Conservation (phyloP, 1,139 yeast genomes). For the Geotrichum carabidarum region DNA sequence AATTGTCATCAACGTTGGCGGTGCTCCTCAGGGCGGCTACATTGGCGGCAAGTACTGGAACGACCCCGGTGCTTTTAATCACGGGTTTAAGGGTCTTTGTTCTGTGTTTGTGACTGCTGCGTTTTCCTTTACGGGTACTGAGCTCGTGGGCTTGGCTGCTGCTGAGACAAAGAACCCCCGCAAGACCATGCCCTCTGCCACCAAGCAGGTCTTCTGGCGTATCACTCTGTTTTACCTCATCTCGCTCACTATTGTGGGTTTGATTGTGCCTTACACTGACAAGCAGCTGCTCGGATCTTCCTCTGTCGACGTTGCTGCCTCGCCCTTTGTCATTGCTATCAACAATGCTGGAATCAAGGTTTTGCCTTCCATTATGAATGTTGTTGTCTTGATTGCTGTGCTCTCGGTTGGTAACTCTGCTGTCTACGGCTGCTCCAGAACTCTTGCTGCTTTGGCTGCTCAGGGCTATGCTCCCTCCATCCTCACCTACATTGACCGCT, state of each 20-base stretch:
- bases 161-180: slow-evolving; percentile 78
- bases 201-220: slow-evolving; percentile 71
- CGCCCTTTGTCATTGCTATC: slow-evolving; percentile 72
- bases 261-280: slow-evolving; percentile 59
- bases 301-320: slow-evolving; percentile 52
- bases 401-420: slow-evolving; percentile 72
- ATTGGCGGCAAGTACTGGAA: slow-evolving; percentile 61
- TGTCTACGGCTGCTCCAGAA: slow-evolving; percentile 73
- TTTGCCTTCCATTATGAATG: slow-evolving; percentile 67
- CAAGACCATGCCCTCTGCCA: slow-evolving; percentile 60
- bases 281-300: slow-evolving; percentile 42
- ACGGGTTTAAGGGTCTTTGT: slow-evolving; percentile 75
- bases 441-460: slow-evolving; percentile 74
- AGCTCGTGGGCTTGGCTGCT: slow-evolving; percentile 77
- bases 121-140: slow-evolving; percentile 80
- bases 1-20: slow-evolving; percentile 59
- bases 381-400: slow-evolving; percentile 64
- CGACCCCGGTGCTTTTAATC: slow-evolving; percentile 56
- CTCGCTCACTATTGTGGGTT: slow-evolving; percentile 54
- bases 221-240: slow-evolving; percentile 59
- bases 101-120: slow-evolving; percentile 83
- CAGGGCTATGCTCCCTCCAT: slow-evolving; percentile 75
- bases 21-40: slow-evolving; percentile 58
- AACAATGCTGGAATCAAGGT: slow-evolving; percentile 53
- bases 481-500: slow-evolving; percentile 66